Evolutionary conservation across 2,329 filamentous ascomycete species (phyloP), one percentile per base, ranked within the genome.

Genomic region (Davidsoniella eucalypti): DNA sequence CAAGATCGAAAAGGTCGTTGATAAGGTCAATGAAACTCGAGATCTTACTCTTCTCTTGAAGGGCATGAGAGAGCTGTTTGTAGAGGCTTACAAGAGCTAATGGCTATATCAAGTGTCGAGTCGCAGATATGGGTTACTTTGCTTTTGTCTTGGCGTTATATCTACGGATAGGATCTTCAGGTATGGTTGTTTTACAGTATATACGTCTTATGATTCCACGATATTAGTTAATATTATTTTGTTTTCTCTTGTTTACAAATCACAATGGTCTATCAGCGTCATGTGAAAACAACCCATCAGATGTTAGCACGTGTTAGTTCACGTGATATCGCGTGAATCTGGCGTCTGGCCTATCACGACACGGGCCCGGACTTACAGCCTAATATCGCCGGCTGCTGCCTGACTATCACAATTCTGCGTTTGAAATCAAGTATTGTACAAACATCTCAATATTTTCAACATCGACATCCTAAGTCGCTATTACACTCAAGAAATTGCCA

Each of bases 51-150:
- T 73, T 39, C 71, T 92, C 61, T 65, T 92, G 52, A 92, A 90
- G 68, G 82, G 81, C 2, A 92, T 93, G 84, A 72, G 85, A 57
- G 80, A 83, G 63, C 61, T 90, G 52, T 90, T 92, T 66, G 76
- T 79, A 0, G 78, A 82, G 61, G 73, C 75, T 16, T 71, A 80
- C 65, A 78, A 73, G 64, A 47, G 39, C 18, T 53, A 50, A 26
- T 4, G 4, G 14, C 33, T 33, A 12, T 33, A 33, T 12, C 8
- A 33, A 33, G 8, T n/a, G 9, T 41, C 9, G 14, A 47, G 29
- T 10, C 4, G 16, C 18, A 29, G 29, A 26, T 44, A 10, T n/a
- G 18, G 12, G 25, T 44, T n/a, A 16, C 12, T 17, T 21, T 26
- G 21, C 18, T 42, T 49, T 44, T 44, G 42, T 21, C 23, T 44